Conservation (phyloP, 164 flowering plant species). For the Euptelea pleiosperma region DNA sequence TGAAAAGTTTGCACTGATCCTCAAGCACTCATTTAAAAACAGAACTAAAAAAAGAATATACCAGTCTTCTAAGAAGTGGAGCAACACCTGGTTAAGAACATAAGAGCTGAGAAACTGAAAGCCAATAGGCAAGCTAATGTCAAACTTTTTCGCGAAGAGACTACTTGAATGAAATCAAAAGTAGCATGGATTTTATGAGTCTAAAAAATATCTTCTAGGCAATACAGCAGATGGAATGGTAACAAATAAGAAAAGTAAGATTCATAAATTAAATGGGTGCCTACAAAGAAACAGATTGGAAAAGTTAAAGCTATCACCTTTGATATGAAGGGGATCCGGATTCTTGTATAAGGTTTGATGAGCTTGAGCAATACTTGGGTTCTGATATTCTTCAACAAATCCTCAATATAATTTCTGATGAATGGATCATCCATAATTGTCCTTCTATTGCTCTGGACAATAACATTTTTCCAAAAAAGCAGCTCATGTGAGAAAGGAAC, state of each 20-base stretch:
- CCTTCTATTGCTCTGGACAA: conserved; percentile 74
- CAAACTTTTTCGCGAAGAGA: no score
- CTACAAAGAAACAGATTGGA: neutral
- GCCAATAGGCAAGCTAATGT: neutral
- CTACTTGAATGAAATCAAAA: no score
- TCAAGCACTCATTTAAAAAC: no score
- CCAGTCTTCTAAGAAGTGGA: neutral
- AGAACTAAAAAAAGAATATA: no score
- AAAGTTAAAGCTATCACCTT: conserved; percentile 40
- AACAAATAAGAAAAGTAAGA: no score
- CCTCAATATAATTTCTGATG: conserved; percentile 87
- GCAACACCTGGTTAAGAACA: neutral
- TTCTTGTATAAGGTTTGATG: conserved; percentile 89
- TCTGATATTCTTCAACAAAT: conserved; percentile 81
- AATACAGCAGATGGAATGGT: no score
- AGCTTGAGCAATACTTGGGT: conserved; percentile 96
- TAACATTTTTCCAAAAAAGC: neutral
- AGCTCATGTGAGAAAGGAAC: neutral
- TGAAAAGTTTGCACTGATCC: no score
- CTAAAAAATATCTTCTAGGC: no score
- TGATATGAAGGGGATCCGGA: conserved; percentile 87
- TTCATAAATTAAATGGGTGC: neutral
- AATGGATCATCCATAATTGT: conserved; percentile 96
- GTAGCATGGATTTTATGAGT: no score
- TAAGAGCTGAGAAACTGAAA: neutral